Evolutionary conservation across 2,329 filamentous ascomycete genomes (phyloP).

Genomic region (Calonectria pauciramosa): DNA sequence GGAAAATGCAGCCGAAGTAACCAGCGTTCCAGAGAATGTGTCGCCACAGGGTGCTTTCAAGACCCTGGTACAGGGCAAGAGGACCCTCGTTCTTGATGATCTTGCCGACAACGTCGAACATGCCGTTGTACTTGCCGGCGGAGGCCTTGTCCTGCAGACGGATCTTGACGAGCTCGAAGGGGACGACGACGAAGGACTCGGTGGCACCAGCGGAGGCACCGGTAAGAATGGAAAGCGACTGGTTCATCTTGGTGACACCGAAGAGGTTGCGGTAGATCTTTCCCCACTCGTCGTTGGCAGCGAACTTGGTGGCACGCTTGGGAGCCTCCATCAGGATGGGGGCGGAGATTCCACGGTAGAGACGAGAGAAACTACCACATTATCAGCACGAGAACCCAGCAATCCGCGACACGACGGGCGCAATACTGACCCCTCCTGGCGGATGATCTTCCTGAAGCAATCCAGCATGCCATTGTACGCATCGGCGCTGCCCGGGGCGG

Average conservation of each 20-base stretch:
- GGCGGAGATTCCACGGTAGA: conserved; percentile 95
- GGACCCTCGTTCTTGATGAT: conserved; percentile 87
- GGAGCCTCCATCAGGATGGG: conserved; percentile 97
- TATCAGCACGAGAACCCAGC: conserved; percentile 36
- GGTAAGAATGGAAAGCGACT: conserved; percentile 91
- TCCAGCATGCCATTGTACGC: conserved; percentile 97
- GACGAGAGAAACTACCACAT: conserved; percentile 78
- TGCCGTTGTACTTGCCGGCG: conserved; percentile 87
- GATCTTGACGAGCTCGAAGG: conserved; percentile 99
- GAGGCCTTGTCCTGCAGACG: conserved; percentile 96
- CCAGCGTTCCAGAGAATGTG: conserved; percentile 92
- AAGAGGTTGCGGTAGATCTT: conserved; percentile 92
- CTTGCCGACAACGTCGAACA: conserved; percentile 84
- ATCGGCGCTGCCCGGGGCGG: conserved; percentile 79
- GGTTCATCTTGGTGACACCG: conserved; percentile 88
- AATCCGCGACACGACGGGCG: conserved; percentile 19
- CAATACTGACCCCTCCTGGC: conserved; percentile 84
- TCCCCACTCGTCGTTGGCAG: conserved; percentile 98
- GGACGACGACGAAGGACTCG: conserved; percentile 96
- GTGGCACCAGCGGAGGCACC: conserved; percentile 96
- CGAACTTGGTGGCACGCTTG: conserved; percentile 98
- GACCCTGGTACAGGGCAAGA: conserved; percentile 93
- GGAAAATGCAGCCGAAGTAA: conserved; percentile 99
- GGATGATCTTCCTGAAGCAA: conserved; percentile 97
- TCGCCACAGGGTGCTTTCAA: conserved; percentile 97